phyloP scores from a whole-genome alignment of 1,284 basidiomycete species.

The Ceratobasidium sp. region DNA sequence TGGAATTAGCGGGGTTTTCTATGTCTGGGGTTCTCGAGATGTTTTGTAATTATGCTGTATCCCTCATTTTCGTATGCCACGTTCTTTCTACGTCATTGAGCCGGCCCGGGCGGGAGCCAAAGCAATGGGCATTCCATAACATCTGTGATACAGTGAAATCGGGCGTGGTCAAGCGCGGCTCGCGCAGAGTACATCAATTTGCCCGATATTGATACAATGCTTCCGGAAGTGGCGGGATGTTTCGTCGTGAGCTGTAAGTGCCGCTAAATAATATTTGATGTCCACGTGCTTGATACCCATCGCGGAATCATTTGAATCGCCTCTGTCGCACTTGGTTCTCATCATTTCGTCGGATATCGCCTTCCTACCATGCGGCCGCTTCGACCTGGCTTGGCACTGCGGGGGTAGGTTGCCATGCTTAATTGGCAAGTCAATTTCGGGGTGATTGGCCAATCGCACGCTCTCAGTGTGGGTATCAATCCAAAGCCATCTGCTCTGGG shows the following conservation, averaged over 20 bases:
- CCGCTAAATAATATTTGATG: too few relatives aligned
- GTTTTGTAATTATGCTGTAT: not conserved
- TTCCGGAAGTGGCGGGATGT: not conserved
- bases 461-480: not conserved
- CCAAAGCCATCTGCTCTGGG: not conserved
- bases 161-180: not conserved
- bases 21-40: not conserved
- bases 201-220: not conserved
- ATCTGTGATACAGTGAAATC: too few relatives aligned
- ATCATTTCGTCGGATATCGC: not conserved
- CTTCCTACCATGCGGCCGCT: not conserved
- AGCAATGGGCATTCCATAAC: too few relatives aligned
- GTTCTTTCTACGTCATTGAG: not conserved
- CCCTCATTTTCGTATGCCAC: constrained; percentile 8
- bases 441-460: not conserved
- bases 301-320: not conserved
- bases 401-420: not conserved
- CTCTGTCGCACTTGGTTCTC: not conserved
- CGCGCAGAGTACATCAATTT: not conserved
- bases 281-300: not conserved
- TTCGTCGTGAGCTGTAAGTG: too few relatives aligned
- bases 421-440: not conserved
- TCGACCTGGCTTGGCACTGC: constrained; percentile 13
- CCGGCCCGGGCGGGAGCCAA: not conserved
- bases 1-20: not conserved